Evolutionary conservation across 2,329 filamentous ascomycete genomes (phyloP).

Genomic region (Trichoderma koningiopsis): DNA sequence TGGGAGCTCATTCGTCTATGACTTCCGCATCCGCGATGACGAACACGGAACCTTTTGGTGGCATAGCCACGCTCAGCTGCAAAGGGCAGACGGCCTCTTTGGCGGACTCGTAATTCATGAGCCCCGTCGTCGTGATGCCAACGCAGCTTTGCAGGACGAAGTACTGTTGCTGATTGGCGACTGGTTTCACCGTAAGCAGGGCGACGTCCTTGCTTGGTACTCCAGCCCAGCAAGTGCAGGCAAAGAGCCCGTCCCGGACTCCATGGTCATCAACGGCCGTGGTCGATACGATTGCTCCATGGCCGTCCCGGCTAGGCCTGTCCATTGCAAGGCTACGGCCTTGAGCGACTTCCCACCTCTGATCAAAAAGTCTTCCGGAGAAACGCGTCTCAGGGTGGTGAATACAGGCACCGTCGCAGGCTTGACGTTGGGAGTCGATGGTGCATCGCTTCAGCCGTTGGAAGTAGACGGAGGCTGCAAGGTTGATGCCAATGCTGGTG

Average conservation of each 20-base stretch:
- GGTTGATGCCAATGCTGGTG: slow-evolving; percentile 24
- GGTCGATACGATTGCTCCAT: slow-evolving; percentile 38
- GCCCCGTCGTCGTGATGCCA: slow-evolving; percentile 36
- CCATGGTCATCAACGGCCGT: slow-evolving; percentile 41
- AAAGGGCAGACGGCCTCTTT: slow-evolving; percentile 56
- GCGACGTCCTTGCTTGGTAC: slow-evolving; percentile 38
- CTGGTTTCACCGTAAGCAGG: slow-evolving; percentile 44
- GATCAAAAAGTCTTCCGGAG: neutral
- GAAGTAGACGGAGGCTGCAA: slow-evolving; percentile 31
- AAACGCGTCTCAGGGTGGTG: slow-evolving; percentile 31
- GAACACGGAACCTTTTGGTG: slow-evolving; percentile 61
- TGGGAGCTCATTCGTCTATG: slow-evolving; percentile 56
- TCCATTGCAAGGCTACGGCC: slow-evolving; percentile 29
- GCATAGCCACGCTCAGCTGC: slow-evolving; percentile 58
- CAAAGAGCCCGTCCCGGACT: slow-evolving; percentile 43
- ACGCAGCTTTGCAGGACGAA: slow-evolving; percentile 54
- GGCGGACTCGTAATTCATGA: slow-evolving; percentile 62
- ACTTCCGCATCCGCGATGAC: slow-evolving; percentile 56
- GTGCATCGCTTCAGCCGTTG: slow-evolving; percentile 30
- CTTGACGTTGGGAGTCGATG: slow-evolving; percentile 29
- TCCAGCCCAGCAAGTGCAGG: slow-evolving; percentile 41
- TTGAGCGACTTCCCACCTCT: slow-evolving; percentile 27
- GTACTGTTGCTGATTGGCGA: slow-evolving; percentile 53
- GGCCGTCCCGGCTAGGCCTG: slow-evolving; percentile 33
- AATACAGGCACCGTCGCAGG: slow-evolving; percentile 33